Conservation (phyloP, 2,329 filamentous ascomycete genomes). For the Diplodia mutila region DNA sequence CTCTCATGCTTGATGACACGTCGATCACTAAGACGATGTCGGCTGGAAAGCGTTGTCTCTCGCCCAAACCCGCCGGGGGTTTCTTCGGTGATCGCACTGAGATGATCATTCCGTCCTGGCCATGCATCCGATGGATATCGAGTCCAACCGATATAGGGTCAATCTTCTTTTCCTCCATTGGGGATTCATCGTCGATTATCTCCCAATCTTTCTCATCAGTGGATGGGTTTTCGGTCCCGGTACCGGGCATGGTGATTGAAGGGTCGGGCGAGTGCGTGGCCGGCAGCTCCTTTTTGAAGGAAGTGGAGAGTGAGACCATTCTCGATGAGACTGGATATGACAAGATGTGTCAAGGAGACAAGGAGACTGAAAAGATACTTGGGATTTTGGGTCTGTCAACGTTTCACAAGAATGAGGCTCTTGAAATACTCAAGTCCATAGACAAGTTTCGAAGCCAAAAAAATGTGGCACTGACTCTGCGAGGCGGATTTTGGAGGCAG, state of each 20-base stretch:
- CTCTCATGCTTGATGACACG: slow-evolving; percentile 61
- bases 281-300: background rate
- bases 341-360: background rate
- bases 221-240: background rate
- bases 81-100: slow-evolving; percentile 51
- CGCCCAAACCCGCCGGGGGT: slow-evolving; percentile 32
- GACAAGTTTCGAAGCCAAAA: background rate
- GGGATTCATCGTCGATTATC: background rate
- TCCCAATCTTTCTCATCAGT: background rate
- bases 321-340: background rate
- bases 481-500: slow-evolving; percentile 1
- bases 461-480: background rate
- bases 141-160: background rate
- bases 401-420: background rate
- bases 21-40: slow-evolving; percentile 67
- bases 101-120: slow-evolving; percentile 49
- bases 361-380: background rate
- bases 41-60: slow-evolving; percentile 50
- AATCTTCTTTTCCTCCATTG: background rate
- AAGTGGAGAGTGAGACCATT: background rate
- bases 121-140: slow-evolving; percentile 23
- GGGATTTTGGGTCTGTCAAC: background rate
- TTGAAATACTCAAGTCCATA: background rate
- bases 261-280: too few relatives aligned
- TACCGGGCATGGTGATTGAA: too few relatives aligned